Base-by-base conservation (phyloP, 768 basidiomycete genomes). In the Nidula microcarpa region DNA sequence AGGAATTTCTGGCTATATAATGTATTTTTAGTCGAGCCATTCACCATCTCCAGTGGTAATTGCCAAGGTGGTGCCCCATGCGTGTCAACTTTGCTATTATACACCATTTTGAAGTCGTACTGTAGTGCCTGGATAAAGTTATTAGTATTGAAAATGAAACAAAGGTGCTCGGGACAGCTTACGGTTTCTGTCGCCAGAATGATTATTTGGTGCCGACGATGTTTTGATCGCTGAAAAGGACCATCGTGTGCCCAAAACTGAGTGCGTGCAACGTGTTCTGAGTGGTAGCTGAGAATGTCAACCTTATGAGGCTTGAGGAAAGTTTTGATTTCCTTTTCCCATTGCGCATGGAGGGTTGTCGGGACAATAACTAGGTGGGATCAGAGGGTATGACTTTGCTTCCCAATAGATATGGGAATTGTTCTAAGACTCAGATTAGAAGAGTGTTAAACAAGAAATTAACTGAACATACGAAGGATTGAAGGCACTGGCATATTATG, bases 121-220 rank as follows among this genome's bases (percentile, higher is more conserved):
- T 53, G 53, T 5, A 68, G 33, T 1, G 56, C 52, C 65, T 69
- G 39, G 13, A 41, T 16, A 11, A 47, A 33, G 47, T 13, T 14
- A 41, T 10, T 18, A 16, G 46, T 33, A 39, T 11, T 44, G 14
- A 30, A 52, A 9, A 39, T n/a, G 23, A 36, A 47, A 33, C 17
- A 45, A 49, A 1, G 3, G 43, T 41, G 17, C 18, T 16, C 5
- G n/a, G 2, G 43, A 30, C 23, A 3, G 57, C 65, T 30, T 53
- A 70, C 68, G 3, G 66, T 61, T 16, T 67, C 65, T 4, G 56
- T 53, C 0, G 61, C 59, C 18, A 70, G 17, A 14, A 69, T 57
- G 13, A 68, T 62, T 0, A 47, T 14, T 11, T 58, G 51, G 18
- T 57, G 51, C 0, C 43, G 34, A 0, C 43, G 23, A 32, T 62